Evolutionary conservation across 1,139 yeast species (phyloP).

Genomic region (Suhomyces terraborum): DNA sequence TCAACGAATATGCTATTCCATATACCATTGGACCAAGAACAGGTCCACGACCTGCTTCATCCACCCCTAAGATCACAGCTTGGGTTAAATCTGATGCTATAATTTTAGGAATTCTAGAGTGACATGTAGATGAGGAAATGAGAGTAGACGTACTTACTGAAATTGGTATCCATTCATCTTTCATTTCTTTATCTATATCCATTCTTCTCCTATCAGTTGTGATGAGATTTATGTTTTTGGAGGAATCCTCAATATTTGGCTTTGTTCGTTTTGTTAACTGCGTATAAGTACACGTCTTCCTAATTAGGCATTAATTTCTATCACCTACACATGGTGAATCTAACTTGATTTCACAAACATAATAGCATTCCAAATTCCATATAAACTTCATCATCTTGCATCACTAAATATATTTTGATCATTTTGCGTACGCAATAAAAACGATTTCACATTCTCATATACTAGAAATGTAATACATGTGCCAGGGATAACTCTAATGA

Average conservation of each 20-base stretch:
- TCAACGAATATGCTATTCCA: conserved; percentile 77
- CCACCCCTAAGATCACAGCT: conserved; percentile 74
- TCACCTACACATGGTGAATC: too few species aligned
- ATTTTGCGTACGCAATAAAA: not conserved
- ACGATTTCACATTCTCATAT: conserved; percentile 51
- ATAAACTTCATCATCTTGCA: too few species aligned
- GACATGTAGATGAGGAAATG: conserved; percentile 35
- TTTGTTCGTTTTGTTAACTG: too few species aligned
- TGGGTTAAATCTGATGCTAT: conserved; percentile 21
- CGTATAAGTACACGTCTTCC: too few species aligned
- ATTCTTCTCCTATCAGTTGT: too few species aligned
- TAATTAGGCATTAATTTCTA: too few species aligned
- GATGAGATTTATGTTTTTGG: too few species aligned
- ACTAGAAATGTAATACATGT: conserved; percentile 70
- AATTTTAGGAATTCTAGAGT: conserved; percentile 32
- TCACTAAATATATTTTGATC: too few species aligned
- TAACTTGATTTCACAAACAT: too few species aligned
- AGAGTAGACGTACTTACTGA: conserved; percentile 25
- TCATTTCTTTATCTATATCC: not conserved
- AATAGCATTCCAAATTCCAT: too few species aligned
- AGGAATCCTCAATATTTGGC: too few species aligned
- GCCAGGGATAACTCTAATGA: conserved; percentile 69
- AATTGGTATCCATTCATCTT: conserved; percentile 32
- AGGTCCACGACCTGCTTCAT: conserved; percentile 98
- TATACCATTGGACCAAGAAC: conserved; percentile 97